Percentiles rank a stretch among this genome's conserved stretches.
phyloP scores from a whole-genome alignment of 768 basidiomycete genomes.

The Mycena galericulata region DNA sequence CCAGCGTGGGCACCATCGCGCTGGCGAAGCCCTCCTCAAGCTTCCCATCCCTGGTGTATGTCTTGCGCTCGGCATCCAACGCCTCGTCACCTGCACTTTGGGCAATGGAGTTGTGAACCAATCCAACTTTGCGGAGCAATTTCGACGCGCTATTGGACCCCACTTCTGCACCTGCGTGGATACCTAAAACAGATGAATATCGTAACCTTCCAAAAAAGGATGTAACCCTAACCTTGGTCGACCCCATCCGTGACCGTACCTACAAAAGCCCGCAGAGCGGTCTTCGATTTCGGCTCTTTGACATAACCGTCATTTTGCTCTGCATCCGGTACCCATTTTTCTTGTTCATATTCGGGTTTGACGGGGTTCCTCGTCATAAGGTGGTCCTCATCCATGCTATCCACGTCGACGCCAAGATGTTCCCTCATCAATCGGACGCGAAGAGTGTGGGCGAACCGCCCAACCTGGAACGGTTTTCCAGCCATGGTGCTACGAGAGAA shows the following conservation, averaged over 20 bases:
- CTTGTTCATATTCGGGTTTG: slow-evolving; percentile 62
- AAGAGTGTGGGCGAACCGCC: slow-evolving; percentile 95
- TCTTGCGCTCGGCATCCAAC: slow-evolving; percentile 63
- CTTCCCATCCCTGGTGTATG: slow-evolving; percentile 63
- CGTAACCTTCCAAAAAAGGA: not conserved
- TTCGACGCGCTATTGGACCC: slow-evolving; percentile 50
- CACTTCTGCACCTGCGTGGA: slow-evolving; percentile 53
- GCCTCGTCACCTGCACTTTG: slow-evolving; percentile 55
- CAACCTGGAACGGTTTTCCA: slow-evolving; percentile 94
- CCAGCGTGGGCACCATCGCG: slow-evolving; percentile 74
- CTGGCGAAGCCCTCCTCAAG: slow-evolving; percentile 69
- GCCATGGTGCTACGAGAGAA: slow-evolving; percentile 81
- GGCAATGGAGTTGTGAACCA: slow-evolving; percentile 53
- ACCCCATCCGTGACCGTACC: slow-evolving; percentile 53
- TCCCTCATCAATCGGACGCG: slow-evolving; percentile 96
- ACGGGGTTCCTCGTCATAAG: slow-evolving; percentile 66
- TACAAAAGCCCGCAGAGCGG: slow-evolving; percentile 47
- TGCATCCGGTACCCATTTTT: slow-evolving; percentile 79
- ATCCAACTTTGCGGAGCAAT: slow-evolving; percentile 55
- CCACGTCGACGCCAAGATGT: slow-evolving; percentile 95
- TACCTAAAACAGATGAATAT: slow-evolving; percentile 44
- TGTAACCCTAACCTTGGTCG: slow-evolving; percentile 61
- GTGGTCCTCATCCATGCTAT: slow-evolving; percentile 84
- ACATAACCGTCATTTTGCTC: slow-evolving; percentile 68
- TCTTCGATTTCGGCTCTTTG: slow-evolving; percentile 51